Evolutionary conservation across 2,329 filamentous ascomycete species (phyloP).

Genomic region (Leptographium radiaticola): DNA sequence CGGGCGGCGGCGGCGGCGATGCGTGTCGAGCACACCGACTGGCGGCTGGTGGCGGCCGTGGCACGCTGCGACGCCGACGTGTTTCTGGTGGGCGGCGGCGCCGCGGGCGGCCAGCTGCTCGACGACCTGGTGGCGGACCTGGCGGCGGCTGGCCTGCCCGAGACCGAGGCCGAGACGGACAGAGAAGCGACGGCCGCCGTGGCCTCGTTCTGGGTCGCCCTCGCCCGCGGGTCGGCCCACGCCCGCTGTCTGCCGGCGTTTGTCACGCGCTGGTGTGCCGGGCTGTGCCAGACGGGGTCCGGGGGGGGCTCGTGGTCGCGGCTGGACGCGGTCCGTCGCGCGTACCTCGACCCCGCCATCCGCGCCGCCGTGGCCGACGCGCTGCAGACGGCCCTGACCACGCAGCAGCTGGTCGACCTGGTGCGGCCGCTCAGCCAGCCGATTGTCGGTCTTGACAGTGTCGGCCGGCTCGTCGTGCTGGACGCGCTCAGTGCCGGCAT

Average conservation of each 20-base stretch:
- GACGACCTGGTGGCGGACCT: slow-evolving; percentile 11
- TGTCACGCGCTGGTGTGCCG: slow-evolving; percentile 27
- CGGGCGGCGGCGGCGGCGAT: neutral
- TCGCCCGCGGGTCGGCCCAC: slow-evolving; percentile 30
- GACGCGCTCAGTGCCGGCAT: slow-evolving; percentile 30
- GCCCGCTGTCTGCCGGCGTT: slow-evolving; percentile 32
- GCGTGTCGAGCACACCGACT: slow-evolving; percentile 17
- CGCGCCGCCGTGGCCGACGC: slow-evolving; percentile 13
- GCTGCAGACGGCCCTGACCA: slow-evolving; percentile 30
- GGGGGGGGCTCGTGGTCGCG: slow-evolving; percentile 17
- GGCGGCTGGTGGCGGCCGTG: slow-evolving; percentile 27
- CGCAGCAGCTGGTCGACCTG: slow-evolving; percentile 28
- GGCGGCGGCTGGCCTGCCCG: slow-evolving; percentile 10
- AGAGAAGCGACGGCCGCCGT: neutral
- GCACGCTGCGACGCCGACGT: slow-evolving; percentile 33
- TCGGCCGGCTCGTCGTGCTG: slow-evolving; percentile 27
- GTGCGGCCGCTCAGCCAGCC: slow-evolving; percentile 24
- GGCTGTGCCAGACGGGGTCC: slow-evolving; percentile 24
- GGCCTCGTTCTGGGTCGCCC: slow-evolving; percentile 23
- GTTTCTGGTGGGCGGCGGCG: slow-evolving; percentile 23
- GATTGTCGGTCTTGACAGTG: no score
- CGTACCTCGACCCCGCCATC: slow-evolving; percentile 18
- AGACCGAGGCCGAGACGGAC: slow-evolving; percentile 7
- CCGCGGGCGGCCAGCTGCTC: slow-evolving; percentile 26
- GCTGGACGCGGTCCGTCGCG: neutral